These are phyloP conservation scores for Ophiostoma sp. DNA, from an alignment of 2,329 filamentous ascomycete genomes.

Conservation along the genomic window DNA sequence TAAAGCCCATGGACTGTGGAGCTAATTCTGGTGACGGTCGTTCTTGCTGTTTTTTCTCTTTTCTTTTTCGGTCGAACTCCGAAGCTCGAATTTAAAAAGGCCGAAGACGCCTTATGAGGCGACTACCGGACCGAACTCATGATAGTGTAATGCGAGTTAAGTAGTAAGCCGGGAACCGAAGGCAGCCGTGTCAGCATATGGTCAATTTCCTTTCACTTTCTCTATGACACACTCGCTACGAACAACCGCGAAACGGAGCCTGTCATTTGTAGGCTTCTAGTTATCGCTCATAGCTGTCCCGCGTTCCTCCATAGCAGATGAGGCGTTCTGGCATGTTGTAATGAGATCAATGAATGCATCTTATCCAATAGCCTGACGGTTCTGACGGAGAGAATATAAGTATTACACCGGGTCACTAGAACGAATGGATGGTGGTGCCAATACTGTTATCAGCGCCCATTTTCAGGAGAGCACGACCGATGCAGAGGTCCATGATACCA, in stretches of 20 bases:
- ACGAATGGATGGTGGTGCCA: slow-evolving; percentile 34
- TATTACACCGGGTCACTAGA: slow-evolving; percentile 37
- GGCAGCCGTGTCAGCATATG: too few relatives aligned
- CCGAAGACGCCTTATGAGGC: background rate
- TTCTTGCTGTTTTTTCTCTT: background rate
- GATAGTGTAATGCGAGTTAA: background rate
- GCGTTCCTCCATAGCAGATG: too few relatives aligned
- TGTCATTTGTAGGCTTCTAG: too few relatives aligned
- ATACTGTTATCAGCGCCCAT: slow-evolving; percentile 51
- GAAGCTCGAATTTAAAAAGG: background rate
- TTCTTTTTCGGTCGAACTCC: background rate
- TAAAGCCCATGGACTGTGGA: background rate
- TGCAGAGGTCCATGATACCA: slow-evolving; percentile 62
- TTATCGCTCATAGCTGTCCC: too few relatives aligned
- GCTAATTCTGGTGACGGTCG: background rate
- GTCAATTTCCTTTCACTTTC: too few relatives aligned
- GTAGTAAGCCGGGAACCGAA: background rate
- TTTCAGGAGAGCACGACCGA: slow-evolving; percentile 52
- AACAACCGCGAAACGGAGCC: too few relatives aligned
- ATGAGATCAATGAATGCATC: too few relatives aligned
- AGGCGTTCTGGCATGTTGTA: too few relatives aligned
- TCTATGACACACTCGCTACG: too few relatives aligned
- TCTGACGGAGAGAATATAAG: background rate
- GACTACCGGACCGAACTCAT: background rate
- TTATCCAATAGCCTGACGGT: too few relatives aligned